Evolutionary conservation across 768 basidiomycete species (phyloP).

Genomic region (Leccinellum luteum): DNA sequence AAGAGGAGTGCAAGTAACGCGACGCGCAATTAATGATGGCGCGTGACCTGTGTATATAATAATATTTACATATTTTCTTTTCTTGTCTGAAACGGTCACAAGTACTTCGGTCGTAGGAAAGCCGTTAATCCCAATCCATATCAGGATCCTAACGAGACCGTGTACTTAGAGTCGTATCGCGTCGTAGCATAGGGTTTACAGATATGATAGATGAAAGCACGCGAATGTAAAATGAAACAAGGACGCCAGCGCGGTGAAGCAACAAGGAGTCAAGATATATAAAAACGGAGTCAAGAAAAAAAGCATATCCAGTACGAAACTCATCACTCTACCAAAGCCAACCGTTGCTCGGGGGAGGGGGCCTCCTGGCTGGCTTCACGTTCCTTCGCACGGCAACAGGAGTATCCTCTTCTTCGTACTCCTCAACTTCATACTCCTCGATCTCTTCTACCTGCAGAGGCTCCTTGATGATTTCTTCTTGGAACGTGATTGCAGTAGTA

Average conservation of each 20-base stretch:
- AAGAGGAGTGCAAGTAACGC: neutral
- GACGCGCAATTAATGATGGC: neutral
- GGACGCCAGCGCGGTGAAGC: slow-evolving; percentile 19
- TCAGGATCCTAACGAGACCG: slow-evolving; percentile 6
- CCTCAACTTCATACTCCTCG: slow-evolving; percentile 35
- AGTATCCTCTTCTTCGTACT: slow-evolving; percentile 43
- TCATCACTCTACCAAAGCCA: slow-evolving; percentile 55
- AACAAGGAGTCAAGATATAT: slow-evolving; percentile 21
- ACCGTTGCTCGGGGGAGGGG: slow-evolving; percentile 40
- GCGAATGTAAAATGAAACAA: slow-evolving; percentile 18
- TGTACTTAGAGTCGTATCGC: slow-evolving; percentile 24
- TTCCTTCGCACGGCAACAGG: slow-evolving; percentile 41
- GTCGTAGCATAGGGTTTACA: slow-evolving; percentile 17
- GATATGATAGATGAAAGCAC: slow-evolving; percentile 6
- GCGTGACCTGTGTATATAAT: neutral
- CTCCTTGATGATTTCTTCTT: slow-evolving; percentile 49
- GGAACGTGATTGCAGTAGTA: slow-evolving; percentile 69
- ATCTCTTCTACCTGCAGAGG: slow-evolving; percentile 37
- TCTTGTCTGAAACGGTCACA: neutral
- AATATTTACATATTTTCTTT: neutral
- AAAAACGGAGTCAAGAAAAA: slow-evolving; percentile 28
- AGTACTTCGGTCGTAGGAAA: neutral
- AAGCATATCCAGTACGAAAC: slow-evolving; percentile 33
- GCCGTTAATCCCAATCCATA: slow-evolving; percentile 11
- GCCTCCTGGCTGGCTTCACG: slow-evolving; percentile 45